Evolutionary conservation across 176 grass and related monocot species (phyloP).

Genomic region (Rhipidocladum racemiflorum): DNA sequence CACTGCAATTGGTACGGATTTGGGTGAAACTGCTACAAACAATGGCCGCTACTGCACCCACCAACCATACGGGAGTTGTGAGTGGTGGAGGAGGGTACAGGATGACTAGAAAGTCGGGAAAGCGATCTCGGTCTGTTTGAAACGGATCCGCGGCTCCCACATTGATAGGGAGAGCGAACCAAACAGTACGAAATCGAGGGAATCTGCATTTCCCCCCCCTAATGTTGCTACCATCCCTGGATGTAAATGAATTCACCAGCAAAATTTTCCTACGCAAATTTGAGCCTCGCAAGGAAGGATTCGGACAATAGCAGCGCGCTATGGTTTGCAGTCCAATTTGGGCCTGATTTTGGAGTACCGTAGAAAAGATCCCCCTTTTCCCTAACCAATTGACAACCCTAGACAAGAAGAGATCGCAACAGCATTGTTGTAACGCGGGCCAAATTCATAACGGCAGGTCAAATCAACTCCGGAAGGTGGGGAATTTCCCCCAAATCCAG

Average conservation of each 20-base stretch:
- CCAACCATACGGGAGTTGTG: conserved; percentile 50
- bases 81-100: conserved; percentile 13
- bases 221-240: not conserved
- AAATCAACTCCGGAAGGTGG: not conserved
- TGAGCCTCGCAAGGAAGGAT: not conserved
- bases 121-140: conserved; percentile 35
- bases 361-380: conserved; percentile 33
- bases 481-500: conserved; percentile 20
- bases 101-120: conserved; percentile 38
- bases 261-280: not conserved
- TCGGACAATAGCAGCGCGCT: not conserved
- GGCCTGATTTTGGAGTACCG: not conserved
- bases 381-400: conserved; percentile 1
- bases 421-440: not conserved
- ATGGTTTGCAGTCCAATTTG: not conserved
- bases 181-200: not conserved
- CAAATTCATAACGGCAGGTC: not conserved
- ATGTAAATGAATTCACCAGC: not conserved
- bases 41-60: conserved; percentile 18
- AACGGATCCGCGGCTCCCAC: conserved; percentile 26
- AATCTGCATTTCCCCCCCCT: not conserved
- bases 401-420: not conserved
- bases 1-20: conserved; percentile 37
- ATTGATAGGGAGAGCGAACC: not conserved
- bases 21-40: conserved; percentile 31